Base-by-base conservation (phyloP, 2,329 filamentous ascomycete species). In the Parastagonospora nodorum region DNA sequence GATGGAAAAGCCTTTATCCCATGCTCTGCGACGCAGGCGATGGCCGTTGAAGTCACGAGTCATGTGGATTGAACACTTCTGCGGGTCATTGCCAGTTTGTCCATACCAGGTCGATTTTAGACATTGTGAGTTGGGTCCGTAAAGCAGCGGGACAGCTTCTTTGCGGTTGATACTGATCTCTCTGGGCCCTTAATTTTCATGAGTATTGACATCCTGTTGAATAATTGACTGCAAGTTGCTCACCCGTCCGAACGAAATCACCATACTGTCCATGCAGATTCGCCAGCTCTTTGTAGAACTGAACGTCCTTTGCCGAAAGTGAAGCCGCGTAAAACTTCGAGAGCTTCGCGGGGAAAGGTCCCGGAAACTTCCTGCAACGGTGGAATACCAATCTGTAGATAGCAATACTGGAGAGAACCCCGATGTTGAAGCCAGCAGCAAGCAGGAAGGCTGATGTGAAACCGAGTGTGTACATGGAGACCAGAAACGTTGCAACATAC, bases 191-290 rank as follows among this genome's bases (percentile, higher is more conserved):
- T 24, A 8, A n/a, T 36, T 11, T 9, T 29, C n/a, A 11, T 15
- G 12, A 12, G 8, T 31, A 11, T 7, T 12, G 16, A 6, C 27
- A 40, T 2, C 8, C 11, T 16, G 8, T 39, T 57, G 3, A 55
- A 5, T 12, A 6, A 12, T 37, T 8, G 19, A 24, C 19, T 24
- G 37, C 28, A 45, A 39, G 14, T 29, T 15, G 49, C 44, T 52
- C 53, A 71, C 72, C 72, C 8, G 64, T 68, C 27, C 69, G 64
- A 5, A 74, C 64, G 52, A 72, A 66, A 37, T 73, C 65, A 16
- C 72, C 72, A 51, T 74, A 72, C 31, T 60, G 46, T 0, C 53
- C 40, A 45, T 74, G 71, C 48, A 73, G 48, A 32, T 55, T 57
- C 4, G 53, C 59, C 7, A 72, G 19, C 27, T 69, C 63, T 32